phyloP scores from a whole-genome alignment of 805 yeast species.

The Pichia paraexigua region DNA sequence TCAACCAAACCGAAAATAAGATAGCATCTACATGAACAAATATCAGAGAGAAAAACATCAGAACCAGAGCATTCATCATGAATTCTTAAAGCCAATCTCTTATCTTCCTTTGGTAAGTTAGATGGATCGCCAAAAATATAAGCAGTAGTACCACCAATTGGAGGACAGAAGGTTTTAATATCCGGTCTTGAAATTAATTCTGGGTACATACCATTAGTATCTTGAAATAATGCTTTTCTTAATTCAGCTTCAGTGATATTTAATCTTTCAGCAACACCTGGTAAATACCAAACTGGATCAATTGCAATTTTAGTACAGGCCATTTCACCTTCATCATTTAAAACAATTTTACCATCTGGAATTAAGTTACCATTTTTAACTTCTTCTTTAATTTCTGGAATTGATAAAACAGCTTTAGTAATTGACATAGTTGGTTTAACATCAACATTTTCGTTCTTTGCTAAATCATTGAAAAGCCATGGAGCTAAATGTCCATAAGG shows the following conservation, averaged over 20 bases:
- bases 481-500: conserved; percentile 64
- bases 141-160: conserved; percentile 61
- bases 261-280: conserved; percentile 60
- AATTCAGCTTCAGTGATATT: conserved; percentile 47
- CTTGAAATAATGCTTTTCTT: conserved; percentile 55
- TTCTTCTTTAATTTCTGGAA: conserved; percentile 50
- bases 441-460: conserved; percentile 42
- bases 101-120: conserved; percentile 42
- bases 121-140: conserved; percentile 59
- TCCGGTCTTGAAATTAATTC: conserved; percentile 63
- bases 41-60: conserved; percentile 61
- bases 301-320: conserved; percentile 58
- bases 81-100: conserved; percentile 48
- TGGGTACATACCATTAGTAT: conserved; percentile 66
- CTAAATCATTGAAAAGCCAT: conserved; percentile 41
- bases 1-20: conserved; percentile 58
- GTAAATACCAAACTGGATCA: conserved; percentile 66
- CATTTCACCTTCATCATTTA: conserved; percentile 53
- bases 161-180: conserved; percentile 57
- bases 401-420: conserved; percentile 57
- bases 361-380: conserved; percentile 43
- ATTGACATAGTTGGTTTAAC: conserved; percentile 59
- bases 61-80: conserved; percentile 69
- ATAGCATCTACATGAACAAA: conserved; percentile 65
- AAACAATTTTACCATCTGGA: conserved; percentile 55